phyloP scores from a whole-genome alignment of 2,329 filamentous ascomycete genomes.

The Exophiala sp. region DNA sequence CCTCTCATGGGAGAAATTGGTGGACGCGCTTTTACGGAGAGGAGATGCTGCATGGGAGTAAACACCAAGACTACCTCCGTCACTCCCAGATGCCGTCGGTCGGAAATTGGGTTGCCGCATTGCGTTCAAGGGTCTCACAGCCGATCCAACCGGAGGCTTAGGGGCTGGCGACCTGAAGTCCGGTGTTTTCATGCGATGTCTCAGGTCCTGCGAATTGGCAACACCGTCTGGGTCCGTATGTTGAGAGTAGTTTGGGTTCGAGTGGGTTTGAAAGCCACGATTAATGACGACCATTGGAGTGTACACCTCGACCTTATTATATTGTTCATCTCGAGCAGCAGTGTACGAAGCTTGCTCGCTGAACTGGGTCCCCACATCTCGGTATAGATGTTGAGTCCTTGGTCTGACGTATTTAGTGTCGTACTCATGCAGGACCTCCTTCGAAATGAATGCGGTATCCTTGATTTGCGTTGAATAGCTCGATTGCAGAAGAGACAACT shows the following conservation, averaged over 20 bases:
- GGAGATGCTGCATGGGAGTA: conserved; percentile 77
- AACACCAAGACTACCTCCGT: conserved; percentile 74
- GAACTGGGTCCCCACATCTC: conserved; percentile 74
- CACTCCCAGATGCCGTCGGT: conserved; percentile 43
- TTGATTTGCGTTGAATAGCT: conserved; percentile 79
- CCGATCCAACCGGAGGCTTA: conserved; percentile 45
- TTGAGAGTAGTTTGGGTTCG: conserved; percentile 70
- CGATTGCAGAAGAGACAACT: conserved; percentile 67
- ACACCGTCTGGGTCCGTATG: conserved; percentile 63
- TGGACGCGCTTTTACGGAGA: conserved; percentile 68
- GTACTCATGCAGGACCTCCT: conserved; percentile 90
- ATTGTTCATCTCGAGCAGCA: conserved; percentile 39
- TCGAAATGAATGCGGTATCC: conserved; percentile 77
- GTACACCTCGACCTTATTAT: conserved; percentile 56
- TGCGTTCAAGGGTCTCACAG: conserved; percentile 39
- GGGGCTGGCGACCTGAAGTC: conserved; percentile 37
- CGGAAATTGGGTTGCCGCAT: conserved; percentile 53
- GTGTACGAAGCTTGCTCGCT: conserved; percentile 40
- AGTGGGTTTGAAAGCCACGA: conserved; percentile 71
- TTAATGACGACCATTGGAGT: conserved; percentile 60
- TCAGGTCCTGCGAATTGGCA: conserved; percentile 38
- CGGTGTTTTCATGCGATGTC: conserved; percentile 44
- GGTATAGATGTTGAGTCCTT: conserved; percentile 70
- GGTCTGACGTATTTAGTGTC: conserved; percentile 94
- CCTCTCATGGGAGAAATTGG: conserved; percentile 38